Evolutionary conservation across 768 basidiomycete genomes (phyloP), one percentile per base, ranked within the genome.

Genomic region (Mycena galopus): DNA sequence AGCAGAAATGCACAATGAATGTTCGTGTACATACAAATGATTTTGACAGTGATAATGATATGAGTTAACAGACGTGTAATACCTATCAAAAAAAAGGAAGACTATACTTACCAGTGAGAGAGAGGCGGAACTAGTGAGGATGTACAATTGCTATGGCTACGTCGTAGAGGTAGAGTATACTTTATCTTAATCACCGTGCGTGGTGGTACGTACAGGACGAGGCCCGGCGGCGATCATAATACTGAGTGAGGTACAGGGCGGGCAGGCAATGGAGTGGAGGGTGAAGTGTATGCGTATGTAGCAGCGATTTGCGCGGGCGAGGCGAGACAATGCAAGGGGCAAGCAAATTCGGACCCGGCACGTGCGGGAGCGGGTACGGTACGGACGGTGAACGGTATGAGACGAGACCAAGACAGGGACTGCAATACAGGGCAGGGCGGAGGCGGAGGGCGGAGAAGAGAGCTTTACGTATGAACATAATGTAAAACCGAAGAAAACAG

Each of bases 391-490:
- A 21, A 47, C 8, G 21, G 8, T 23, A 23, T 14, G 50, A 51
- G 23, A 27, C 50, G 25, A 23, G 25, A 44, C 37, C 55, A 27
- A 64, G 37, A 39, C 60, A 47, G 44, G 42, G 57, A 58, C 59
- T 56, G 57, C 35, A 27, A 65, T 53, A 69, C 56, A 55, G 55
- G 23, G 72, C n/a, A n/a, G n/a, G n/a, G n/a, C n/a, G n/a, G n/a
- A n/a, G n/a, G n/a, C 53, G 56, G 29, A 63, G 21, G 68, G 29
- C 42, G 19, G 12, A 37, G 44, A 42, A 25, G 70, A 67, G 66
- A 63, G 63, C 70, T 72, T 75, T 75, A 75, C 70, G 70, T 67
- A 62, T 27, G 63, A 67, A 65, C 53, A 70, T 69, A 71, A 71
- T 74, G 69, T 71, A 71, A 21, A 55, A 51, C n/a, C 59, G 62